Percentiles rank a stretch among this genome's conserved stretches.
These are phyloP conservation scores for Arthrinium phaeospermum DNA, from an alignment of 2,329 filamentous ascomycete species.

Conservation along the genomic window DNA sequence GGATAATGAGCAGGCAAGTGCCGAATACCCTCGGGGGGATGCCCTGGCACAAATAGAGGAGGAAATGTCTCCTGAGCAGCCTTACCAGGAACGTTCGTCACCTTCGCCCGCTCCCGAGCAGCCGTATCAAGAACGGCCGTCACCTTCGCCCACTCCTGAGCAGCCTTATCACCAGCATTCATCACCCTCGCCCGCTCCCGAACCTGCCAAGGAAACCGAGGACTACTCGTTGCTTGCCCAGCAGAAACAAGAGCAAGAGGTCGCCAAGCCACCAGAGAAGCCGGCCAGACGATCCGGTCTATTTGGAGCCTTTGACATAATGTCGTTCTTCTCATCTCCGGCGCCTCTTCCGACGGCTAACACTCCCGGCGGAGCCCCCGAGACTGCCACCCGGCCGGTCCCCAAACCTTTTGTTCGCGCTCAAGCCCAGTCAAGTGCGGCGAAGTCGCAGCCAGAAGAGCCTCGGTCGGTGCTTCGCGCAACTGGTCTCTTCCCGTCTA, in stretches of 20 bases:
- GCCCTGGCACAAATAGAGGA: neutral
- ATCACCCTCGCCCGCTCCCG: neutral
- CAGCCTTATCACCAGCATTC: too few relatives aligned
- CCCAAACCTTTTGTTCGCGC: neutral
- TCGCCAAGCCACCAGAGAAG: constrained; percentile 31
- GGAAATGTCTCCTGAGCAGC: neutral
- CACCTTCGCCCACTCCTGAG: neutral
- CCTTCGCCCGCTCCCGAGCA: neutral
- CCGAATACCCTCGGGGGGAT: neutral
- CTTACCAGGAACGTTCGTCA: too few relatives aligned
- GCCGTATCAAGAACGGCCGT: too few relatives aligned
- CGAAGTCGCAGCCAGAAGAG: constrained; percentile 35
- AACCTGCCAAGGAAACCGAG: neutral
- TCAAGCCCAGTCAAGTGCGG: constrained; percentile 29
- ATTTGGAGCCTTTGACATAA: constrained; percentile 51
- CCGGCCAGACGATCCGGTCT: constrained; percentile 32
- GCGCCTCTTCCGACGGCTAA: constrained; percentile 43
- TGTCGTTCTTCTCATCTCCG: constrained; percentile 64
- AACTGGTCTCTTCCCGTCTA: constrained; percentile 38
- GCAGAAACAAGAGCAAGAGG: constrained; percentile 29
- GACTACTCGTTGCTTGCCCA: constrained; percentile 8
- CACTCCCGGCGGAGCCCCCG: neutral
- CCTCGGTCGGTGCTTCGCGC: constrained; percentile 35
- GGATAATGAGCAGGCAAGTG: neutral
- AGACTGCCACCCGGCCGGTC: neutral